Base-by-base conservation (phyloP, 805 yeast genomes). In the Ogataea nonfermentans region DNA sequence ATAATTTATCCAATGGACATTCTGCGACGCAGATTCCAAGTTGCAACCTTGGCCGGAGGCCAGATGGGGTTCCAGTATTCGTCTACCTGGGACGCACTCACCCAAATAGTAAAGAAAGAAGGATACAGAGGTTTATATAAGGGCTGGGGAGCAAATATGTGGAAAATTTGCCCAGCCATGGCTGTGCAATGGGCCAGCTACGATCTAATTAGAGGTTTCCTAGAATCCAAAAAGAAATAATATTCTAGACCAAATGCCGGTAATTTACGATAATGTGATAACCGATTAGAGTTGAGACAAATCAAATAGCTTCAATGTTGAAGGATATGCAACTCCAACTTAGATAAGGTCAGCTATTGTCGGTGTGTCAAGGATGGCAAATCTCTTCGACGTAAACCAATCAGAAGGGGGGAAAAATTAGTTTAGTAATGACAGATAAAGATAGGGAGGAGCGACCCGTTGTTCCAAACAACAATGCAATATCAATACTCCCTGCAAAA, bases 81-180 rank as follows among this genome's bases (percentile, higher is more conserved):
- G n/a, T 76, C 89, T 8, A 88, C 86, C 3, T 53, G 70, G 56
- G 84, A 85, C 51, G 98, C 97, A 0, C 59, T 91, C 23, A 57
- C 64, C 3, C 74, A 83, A 4, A 87, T 91, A 25, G 79, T 83
- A 43, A 71, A 64, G 46, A 65, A 70, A 14, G 98, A 91, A 61
- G 97, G 97, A 1, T 66, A 71, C 34, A 66, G 60, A 30, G 91
- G 90, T 1, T 75, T 84, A 26, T 84, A 81, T 65, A 81, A 77
- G 53, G 91, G 91, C 0, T 68, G 83, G 59, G 71, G 79, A 2
- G 93, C 95, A 1, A 88, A 88, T 56, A 69, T 87, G 59, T 81
- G 85, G 70, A 91, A 90, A 59, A 93, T 91, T 4, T 84, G 88
- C 32, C 97, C 98, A 0, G 81, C 93, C 10, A 91, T 93, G 90